These are phyloP conservation scores for Phaeophleospora eucalypticola DNA, from an alignment of 2,329 filamentous ascomycete species.

Conservation along the genomic window DNA sequence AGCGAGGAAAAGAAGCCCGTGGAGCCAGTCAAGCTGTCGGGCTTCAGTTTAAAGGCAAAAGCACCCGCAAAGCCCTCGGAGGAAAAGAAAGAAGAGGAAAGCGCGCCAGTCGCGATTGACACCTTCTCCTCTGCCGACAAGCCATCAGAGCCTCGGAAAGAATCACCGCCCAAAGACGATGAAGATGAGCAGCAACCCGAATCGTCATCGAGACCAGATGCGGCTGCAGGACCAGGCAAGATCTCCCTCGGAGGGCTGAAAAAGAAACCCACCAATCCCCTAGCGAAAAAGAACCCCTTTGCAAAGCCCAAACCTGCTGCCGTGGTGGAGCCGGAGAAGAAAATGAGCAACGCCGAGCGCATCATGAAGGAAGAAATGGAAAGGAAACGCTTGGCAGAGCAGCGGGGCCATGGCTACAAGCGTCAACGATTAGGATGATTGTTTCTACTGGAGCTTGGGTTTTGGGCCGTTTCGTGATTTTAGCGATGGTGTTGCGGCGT, in stretches of 20 bases:
- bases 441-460: background rate
- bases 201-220: conserved; percentile 22
- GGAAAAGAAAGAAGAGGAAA: conserved; percentile 15
- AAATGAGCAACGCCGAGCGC: conserved; percentile 80
- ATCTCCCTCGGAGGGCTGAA: conserved; percentile 64
- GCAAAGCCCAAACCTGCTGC: conserved; percentile 60
- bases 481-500: conserved; percentile 1
- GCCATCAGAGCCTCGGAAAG: conserved; percentile 1
- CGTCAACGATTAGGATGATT: conserved; percentile 14
- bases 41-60: conserved; percentile 31
- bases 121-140: conserved; percentile 27
- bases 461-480: too few species aligned
- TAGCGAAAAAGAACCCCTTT: conserved; percentile 69
- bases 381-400: conserved; percentile 36
- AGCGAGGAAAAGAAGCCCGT: conserved; percentile 8
- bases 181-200: conserved; percentile 8
- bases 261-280: conserved; percentile 68
- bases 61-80: conserved; percentile 17
- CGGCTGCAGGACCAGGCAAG: conserved; percentile 30
- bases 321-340: conserved; percentile 61
- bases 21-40: conserved; percentile 35
- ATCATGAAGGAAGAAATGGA: conserved; percentile 69
- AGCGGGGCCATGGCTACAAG: conserved; percentile 21
- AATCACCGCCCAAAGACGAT: conserved; percentile 1
- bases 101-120: conserved; percentile 27